These are phyloP conservation scores for Paraphaeosphaeria sporulosa DNA, from an alignment of 2,329 filamentous ascomycete genomes.

Conservation along the genomic window DNA sequence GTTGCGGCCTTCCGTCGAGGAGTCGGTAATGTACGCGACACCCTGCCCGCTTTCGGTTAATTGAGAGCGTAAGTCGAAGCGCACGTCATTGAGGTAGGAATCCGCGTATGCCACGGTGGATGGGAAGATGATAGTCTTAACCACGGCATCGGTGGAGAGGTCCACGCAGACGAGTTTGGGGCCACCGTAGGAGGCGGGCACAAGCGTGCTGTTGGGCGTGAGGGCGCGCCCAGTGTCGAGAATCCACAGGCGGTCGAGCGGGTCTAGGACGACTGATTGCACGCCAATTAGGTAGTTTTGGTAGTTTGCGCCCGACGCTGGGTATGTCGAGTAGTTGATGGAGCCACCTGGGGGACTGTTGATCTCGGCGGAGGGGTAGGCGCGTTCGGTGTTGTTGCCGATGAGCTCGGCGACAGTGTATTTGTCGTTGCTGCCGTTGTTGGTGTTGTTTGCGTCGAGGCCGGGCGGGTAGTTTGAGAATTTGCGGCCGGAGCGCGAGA, in stretches of 20 bases:
- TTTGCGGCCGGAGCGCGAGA: constrained; percentile 58
- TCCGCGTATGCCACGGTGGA: constrained; percentile 55
- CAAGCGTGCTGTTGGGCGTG: constrained; percentile 53
- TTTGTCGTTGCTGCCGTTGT: constrained; percentile 50
- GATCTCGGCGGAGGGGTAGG: constrained; percentile 54
- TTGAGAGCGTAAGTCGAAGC: constrained; percentile 59
- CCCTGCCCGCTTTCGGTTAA: constrained; percentile 54
- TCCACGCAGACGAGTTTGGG: constrained; percentile 61
- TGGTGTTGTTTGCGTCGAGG: constrained; percentile 58
- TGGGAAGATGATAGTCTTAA: constrained; percentile 62
- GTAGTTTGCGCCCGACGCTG: constrained; percentile 56
- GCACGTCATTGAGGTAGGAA: constrained; percentile 63
- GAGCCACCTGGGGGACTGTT: constrained; percentile 58
- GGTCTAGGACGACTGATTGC: constrained; percentile 61
- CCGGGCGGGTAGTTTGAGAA: constrained; percentile 62
- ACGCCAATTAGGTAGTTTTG: constrained; percentile 60
- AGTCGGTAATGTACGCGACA: constrained; percentile 63
- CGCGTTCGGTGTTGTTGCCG: constrained; percentile 53
- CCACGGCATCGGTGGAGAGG: constrained; percentile 54
- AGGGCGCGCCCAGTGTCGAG: constrained; percentile 60
- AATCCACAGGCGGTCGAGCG: constrained; percentile 60
- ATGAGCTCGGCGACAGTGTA: constrained; percentile 60
- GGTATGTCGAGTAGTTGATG: constrained; percentile 60
- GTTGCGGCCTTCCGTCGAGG: constrained; percentile 58
- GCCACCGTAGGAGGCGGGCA: constrained; percentile 56